Evolutionary conservation across 2,329 filamentous ascomycete species (phyloP).

Genomic region (Triangularia verruculosa): DNA sequence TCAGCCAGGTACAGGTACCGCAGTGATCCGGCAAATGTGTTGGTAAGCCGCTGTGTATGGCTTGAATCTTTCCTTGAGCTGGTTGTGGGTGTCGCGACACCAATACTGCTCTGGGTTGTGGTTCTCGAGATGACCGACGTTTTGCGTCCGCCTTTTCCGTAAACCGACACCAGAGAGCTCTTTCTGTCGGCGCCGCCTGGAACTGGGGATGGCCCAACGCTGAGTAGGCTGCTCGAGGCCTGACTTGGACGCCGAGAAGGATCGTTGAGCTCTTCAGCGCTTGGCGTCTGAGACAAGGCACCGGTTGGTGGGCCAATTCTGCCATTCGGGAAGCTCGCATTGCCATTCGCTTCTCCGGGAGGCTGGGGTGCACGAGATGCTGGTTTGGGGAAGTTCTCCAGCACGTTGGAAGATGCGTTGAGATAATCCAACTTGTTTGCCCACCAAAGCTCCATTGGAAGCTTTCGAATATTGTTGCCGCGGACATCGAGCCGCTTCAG

Average conservation of each 20-base stretch:
- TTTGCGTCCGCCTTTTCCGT: slow-evolving; percentile 77
- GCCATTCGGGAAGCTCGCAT: slow-evolving; percentile 41
- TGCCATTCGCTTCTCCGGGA: slow-evolving; percentile 50
- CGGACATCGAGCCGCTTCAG: slow-evolving; percentile 82
- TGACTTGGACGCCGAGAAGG: slow-evolving; percentile 75
- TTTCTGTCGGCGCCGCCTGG: slow-evolving; percentile 64
- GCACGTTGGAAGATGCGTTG: slow-evolving; percentile 92
- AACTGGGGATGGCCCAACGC: slow-evolving; percentile 70
- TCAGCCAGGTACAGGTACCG: slow-evolving; percentile 85
- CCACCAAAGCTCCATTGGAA: slow-evolving; percentile 96
- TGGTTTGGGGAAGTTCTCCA: slow-evolving; percentile 87
- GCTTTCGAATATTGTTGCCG: slow-evolving; percentile 85
- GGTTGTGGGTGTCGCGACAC: slow-evolving; percentile 51
- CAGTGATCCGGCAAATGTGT: slow-evolving; percentile 85
- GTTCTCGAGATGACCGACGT: slow-evolving; percentile 75
- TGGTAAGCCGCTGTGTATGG: slow-evolving; percentile 68
- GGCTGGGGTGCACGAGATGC: slow-evolving; percentile 65
- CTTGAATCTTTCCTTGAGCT: slow-evolving; percentile 81
- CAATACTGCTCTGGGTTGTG: slow-evolving; percentile 42
- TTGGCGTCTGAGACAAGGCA: slow-evolving; percentile 59
- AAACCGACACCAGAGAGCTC: slow-evolving; percentile 77
- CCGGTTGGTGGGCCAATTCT: slow-evolving; percentile 33
- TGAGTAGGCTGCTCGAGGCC: slow-evolving; percentile 71
- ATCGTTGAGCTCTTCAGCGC: slow-evolving; percentile 72
- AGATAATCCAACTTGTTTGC: slow-evolving; percentile 85